These are phyloP conservation scores for Fusarium oligoseptatum DNA, from an alignment of 2,329 filamentous ascomycete species.

Conservation along the genomic window DNA sequence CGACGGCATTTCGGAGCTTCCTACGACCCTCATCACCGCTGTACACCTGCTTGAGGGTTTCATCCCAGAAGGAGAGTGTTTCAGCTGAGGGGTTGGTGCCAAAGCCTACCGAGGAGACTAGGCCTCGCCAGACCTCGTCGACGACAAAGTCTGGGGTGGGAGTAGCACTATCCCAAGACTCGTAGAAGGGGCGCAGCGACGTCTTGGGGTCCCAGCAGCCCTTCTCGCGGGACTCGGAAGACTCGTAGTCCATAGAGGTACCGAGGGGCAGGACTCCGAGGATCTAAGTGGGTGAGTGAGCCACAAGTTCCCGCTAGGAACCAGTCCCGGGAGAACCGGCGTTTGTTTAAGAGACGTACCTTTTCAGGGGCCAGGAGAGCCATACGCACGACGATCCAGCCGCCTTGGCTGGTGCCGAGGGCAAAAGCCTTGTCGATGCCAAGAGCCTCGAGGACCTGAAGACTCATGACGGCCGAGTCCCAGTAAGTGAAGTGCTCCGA, in stretches of 20 bases:
- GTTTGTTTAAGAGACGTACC: slow-evolving; percentile 49
- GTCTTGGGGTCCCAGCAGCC: slow-evolving; percentile 65
- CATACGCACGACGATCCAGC: slow-evolving; percentile 65
- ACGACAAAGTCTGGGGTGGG: slow-evolving; percentile 62
- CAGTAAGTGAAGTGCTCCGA: slow-evolving; percentile 67
- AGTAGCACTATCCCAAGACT: slow-evolving; percentile 55
- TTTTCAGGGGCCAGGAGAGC: slow-evolving; percentile 63
- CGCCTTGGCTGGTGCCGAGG: slow-evolving; percentile 66
- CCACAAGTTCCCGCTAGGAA: slow-evolving; percentile 8
- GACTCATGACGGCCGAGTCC: slow-evolving; percentile 66
- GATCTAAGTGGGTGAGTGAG: slow-evolving; percentile 52
- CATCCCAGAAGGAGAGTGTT: slow-evolving; percentile 59
- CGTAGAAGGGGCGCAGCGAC: slow-evolving; percentile 57
- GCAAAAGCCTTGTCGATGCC: slow-evolving; percentile 62
- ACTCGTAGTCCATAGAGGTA: slow-evolving; percentile 68
- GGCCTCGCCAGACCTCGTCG: slow-evolving; percentile 60
- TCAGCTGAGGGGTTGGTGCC: slow-evolving; percentile 55
- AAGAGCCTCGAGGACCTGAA: slow-evolving; percentile 68
- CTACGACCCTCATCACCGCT: slow-evolving; percentile 63
- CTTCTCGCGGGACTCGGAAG: slow-evolving; percentile 57
- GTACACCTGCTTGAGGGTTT: slow-evolving; percentile 61
- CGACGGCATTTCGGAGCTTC: slow-evolving; percentile 61
- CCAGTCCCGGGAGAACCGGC: neutral
- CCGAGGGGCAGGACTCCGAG: slow-evolving; percentile 62
- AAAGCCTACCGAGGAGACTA: slow-evolving; percentile 62